Percentiles rank a stretch among this genome's conserved stretches.
Evolutionary conservation across 768 basidiomycete genomes (phyloP).

Genomic region (Xerocomellus chrysenteron): DNA sequence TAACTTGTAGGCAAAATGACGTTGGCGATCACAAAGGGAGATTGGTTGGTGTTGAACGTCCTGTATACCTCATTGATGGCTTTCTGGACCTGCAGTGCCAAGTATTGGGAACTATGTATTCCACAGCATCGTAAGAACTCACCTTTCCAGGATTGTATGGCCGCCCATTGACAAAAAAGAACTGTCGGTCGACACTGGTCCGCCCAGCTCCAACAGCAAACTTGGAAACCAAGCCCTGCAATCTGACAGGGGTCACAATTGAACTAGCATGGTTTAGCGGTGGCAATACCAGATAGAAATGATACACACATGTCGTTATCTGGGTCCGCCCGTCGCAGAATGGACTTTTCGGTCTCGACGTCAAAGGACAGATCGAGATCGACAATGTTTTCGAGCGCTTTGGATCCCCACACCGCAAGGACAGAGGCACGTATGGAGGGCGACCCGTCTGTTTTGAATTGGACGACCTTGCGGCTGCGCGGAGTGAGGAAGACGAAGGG

Average conservation of each 20-base stretch:
- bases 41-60: slow-evolving; percentile 71
- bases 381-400: slow-evolving; percentile 69
- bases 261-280: slow-evolving; percentile 13
- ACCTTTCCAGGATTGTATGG: slow-evolving; percentile 83
- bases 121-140: neutral
- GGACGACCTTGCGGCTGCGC: slow-evolving; percentile 58
- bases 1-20: slow-evolving; percentile 77
- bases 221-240: slow-evolving; percentile 82
- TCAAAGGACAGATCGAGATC: slow-evolving; percentile 70
- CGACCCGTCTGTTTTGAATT: slow-evolving; percentile 72
- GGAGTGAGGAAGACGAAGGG: slow-evolving; percentile 2
- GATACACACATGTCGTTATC: slow-evolving; percentile 23
- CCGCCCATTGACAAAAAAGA: slow-evolving; percentile 88
- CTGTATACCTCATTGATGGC: slow-evolving; percentile 92
- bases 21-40: slow-evolving; percentile 82
- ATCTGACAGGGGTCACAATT: slow-evolving; percentile 43
- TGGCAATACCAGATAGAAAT: neutral
- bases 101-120: neutral
- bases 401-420: slow-evolving; percentile 81
- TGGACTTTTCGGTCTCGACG: slow-evolving; percentile 60
- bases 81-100: slow-evolving; percentile 66
- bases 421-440: slow-evolving; percentile 62
- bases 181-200: slow-evolving; percentile 81
- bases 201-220: slow-evolving; percentile 76
- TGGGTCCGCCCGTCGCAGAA: slow-evolving; percentile 20